phyloP scores from a whole-genome alignment of 2,329 filamentous ascomycete genomes.

The Grosmannia penicillata region DNA sequence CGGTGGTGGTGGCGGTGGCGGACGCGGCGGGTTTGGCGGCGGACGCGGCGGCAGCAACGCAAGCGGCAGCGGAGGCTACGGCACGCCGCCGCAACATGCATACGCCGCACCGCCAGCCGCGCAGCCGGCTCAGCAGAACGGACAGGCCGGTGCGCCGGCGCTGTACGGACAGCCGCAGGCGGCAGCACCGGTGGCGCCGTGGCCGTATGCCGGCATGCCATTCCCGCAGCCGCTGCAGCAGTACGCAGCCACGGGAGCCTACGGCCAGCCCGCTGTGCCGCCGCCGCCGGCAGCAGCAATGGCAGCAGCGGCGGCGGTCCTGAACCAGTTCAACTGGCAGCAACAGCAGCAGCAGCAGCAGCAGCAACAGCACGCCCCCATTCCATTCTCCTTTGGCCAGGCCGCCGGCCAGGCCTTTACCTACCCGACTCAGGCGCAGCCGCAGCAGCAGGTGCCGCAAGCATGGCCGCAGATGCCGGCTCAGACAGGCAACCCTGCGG shows the following conservation, averaged over 20 bases:
- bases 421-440: too few relatives aligned
- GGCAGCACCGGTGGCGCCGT: neutral
- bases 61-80: neutral
- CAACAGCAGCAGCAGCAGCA: slow-evolving; percentile 17
- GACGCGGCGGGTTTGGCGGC: slow-evolving; percentile 23
- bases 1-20: slow-evolving; percentile 22
- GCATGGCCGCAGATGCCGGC: neutral
- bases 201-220: slow-evolving; percentile 7
- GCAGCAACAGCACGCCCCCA: slow-evolving; percentile 2
- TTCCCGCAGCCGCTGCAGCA: slow-evolving; percentile 10
- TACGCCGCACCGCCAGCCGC: too few relatives aligned
- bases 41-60: slow-evolving; percentile 9
- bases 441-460: neutral
- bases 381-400: too few relatives aligned
- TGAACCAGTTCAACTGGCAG: slow-evolving; percentile 15
- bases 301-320: slow-evolving; percentile 3
- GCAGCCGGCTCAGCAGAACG: slow-evolving; percentile 11
- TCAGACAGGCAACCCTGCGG: neutral
- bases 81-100: neutral
- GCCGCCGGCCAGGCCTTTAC: too few relatives aligned
- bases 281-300: slow-evolving; percentile 1
- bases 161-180: too few relatives aligned
- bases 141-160: slow-evolving; percentile 15
- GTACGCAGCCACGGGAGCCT: neutral
- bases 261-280: neutral